Percentiles rank a stretch among this genome's conserved stretches.
Conservation (phyloP, 2,329 filamentous ascomycete genomes). For the Madurella fahalii region DNA sequence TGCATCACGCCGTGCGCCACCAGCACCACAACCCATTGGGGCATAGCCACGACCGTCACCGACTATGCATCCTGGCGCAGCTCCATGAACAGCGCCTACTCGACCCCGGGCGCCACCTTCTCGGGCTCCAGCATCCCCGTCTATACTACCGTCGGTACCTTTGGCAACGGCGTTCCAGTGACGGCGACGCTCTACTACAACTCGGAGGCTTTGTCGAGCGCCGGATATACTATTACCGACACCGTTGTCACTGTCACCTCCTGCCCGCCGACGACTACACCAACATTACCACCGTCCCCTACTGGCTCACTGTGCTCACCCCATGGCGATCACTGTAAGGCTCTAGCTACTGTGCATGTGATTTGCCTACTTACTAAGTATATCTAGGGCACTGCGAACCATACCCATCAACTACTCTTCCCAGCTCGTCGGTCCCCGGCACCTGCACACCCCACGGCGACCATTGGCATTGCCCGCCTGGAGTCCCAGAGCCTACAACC, state of each 20-base stretch:
- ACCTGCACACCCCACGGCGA: neutral
- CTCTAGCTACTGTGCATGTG: neutral
- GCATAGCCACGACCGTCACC: neutral
- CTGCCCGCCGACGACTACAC: neutral
- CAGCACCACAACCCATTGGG: neutral
- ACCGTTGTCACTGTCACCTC: neutral
- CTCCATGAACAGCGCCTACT: slow-evolving; percentile 9
- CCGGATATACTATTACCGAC: neutral
- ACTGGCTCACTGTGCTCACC: neutral
- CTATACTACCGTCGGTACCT: neutral
- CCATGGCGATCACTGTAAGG: neutral
- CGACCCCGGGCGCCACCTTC: slow-evolving; percentile 3
- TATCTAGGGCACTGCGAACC: neutral
- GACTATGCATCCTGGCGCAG: neutral
- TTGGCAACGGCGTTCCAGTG: neutral
- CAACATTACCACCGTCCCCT: neutral
- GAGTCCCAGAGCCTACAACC: neutral
- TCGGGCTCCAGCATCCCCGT: slow-evolving; percentile 2
- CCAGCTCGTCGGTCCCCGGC: neutral
- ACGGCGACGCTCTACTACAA: neutral
- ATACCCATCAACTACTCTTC: neutral
- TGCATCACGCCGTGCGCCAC: neutral
- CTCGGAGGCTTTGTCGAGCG: neutral
- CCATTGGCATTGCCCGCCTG: neutral
- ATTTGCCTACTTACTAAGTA: neutral